Conservation (phyloP, 192 early-diverging fungal genomes). For the Coemansia sp. region DNA sequence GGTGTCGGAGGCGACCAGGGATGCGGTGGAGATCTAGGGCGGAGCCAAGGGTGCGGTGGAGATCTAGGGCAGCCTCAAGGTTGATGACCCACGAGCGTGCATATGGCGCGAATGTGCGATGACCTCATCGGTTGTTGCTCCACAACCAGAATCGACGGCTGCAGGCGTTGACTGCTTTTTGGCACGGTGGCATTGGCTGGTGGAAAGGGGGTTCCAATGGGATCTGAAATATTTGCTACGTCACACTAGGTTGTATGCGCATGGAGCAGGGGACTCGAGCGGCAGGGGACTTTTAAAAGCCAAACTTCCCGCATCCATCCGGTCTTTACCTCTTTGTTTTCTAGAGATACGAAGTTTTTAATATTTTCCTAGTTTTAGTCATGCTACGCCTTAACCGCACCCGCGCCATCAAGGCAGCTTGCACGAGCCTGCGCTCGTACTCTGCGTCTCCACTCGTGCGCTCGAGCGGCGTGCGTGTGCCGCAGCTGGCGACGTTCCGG, state of each 20-base stretch:
- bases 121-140: not conserved
- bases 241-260: not conserved
- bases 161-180: not conserved
- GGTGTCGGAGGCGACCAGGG: slow-evolving; percentile 18
- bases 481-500: slow-evolving; percentile 73
- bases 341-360: not conserved
- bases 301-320: not conserved
- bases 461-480: slow-evolving; percentile 43
- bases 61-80: not conserved
- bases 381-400: slow-evolving; percentile 31
- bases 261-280: not conserved
- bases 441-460: slow-evolving; percentile 9
- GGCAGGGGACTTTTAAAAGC: not conserved
- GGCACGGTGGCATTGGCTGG: slow-evolving; percentile 4
- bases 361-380: not conserved
- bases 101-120: not conserved
- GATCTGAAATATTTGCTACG: not conserved
- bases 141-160: not conserved
- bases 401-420: slow-evolving; percentile 7
- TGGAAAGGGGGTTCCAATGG: not conserved
- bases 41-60: not conserved
- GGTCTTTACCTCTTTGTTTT: slow-evolving; percentile 5
- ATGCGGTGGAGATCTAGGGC: not conserved
- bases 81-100: not conserved
- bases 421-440: slow-evolving; percentile 10